These are phyloP conservation scores for Sungouiozyma intestinalis DNA, from an alignment of 805 yeast species.

Conservation along the genomic window DNA sequence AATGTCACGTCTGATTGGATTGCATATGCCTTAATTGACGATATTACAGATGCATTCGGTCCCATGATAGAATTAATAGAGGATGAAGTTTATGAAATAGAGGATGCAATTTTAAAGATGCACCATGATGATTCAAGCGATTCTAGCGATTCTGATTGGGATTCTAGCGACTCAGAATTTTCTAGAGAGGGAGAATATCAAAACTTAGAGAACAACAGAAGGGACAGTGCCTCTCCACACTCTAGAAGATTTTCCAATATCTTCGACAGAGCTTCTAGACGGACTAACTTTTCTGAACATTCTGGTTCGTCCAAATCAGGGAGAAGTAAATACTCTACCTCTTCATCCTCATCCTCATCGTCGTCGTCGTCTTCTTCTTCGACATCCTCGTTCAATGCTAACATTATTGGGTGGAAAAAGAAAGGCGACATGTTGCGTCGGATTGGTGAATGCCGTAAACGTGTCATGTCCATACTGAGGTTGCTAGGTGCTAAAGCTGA, in stretches of 20 bases:
- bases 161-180: slow-evolving; percentile 10
- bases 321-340: slow-evolving; percentile 11
- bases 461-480: slow-evolving; percentile 84
- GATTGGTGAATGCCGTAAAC: slow-evolving; percentile 89
- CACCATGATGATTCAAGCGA: slow-evolving; percentile 48
- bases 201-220: not conserved
- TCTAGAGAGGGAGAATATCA: slow-evolving; percentile 4
- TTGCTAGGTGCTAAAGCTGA: slow-evolving; percentile 89
- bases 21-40: slow-evolving; percentile 92
- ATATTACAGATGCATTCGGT: slow-evolving; percentile 93
- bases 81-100: slow-evolving; percentile 89
- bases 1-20: slow-evolving; percentile 94
- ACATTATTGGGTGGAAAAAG: slow-evolving; percentile 67
- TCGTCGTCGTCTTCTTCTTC: slow-evolving; percentile 24
- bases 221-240: slow-evolving; percentile 10
- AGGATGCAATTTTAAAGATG: slow-evolving; percentile 81
- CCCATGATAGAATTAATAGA: slow-evolving; percentile 93
- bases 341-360: slow-evolving; percentile 18
- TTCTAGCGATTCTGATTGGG: slow-evolving; percentile 24
- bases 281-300: slow-evolving; percentile 1
- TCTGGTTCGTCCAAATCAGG: slow-evolving; percentile 7
- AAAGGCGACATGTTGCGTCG: slow-evolving; percentile 92
- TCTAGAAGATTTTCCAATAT: slow-evolving; percentile 1
- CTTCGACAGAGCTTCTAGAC: slow-evolving; percentile 1
- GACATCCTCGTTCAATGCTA: slow-evolving; percentile 28